These are phyloP conservation scores for Lactarius pseudohatsudake DNA, from an alignment of 768 basidiomycete genomes.

Conservation along the genomic window DNA sequence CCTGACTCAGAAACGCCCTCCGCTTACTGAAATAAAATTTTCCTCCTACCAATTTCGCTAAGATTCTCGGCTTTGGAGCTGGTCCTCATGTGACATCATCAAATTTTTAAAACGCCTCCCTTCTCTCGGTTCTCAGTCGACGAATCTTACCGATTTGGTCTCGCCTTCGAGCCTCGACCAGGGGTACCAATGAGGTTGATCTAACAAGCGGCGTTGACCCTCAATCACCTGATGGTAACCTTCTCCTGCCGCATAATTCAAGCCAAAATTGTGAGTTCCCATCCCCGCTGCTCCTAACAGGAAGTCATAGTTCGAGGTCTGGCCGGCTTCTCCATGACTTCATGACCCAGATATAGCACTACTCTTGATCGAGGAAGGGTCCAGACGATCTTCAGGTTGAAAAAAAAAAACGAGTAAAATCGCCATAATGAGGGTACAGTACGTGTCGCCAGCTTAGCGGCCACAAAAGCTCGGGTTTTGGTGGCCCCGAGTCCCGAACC, in stretches of 20 bases:
- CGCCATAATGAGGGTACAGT: background rate
- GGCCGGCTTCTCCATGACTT: background rate
- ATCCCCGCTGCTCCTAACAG: background rate
- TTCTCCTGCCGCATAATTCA: background rate
- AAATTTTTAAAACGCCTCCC: background rate
- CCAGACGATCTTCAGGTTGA: background rate
- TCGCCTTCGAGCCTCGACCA: background rate
- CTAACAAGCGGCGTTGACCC: background rate
- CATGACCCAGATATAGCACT: background rate
- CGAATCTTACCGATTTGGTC: background rate
- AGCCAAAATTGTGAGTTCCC: background rate
- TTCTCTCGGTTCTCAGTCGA: background rate
- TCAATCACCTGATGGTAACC: background rate
- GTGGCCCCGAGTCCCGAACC: background rate
- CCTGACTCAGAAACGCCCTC: background rate
- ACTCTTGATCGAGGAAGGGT: background rate
- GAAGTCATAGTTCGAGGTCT: background rate
- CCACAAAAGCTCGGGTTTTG: background rate
- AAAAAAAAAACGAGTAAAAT: background rate
- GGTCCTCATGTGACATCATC: conserved; percentile 1
- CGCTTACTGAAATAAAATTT: background rate
- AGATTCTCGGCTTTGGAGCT: background rate
- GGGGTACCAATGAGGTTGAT: background rate
- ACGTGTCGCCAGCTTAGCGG: background rate
- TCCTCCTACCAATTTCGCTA: background rate